Evolutionary conservation across 768 basidiomycete species (phyloP).

Genomic region (Lepiota subincarnata): DNA sequence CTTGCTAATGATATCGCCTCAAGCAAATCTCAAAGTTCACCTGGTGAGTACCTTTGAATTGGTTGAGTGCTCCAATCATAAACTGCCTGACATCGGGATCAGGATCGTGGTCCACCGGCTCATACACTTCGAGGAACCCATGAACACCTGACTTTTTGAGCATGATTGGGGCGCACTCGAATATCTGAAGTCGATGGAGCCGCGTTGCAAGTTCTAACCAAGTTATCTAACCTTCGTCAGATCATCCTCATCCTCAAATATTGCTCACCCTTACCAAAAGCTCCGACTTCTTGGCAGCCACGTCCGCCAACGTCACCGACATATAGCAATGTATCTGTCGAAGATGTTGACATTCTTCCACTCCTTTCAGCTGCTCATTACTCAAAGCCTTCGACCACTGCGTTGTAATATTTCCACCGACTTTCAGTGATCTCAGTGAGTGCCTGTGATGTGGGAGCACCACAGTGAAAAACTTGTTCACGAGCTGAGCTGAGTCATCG

Average conservation of each 20-base stretch:
- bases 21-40: no score
- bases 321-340: neutral
- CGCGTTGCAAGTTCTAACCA: neutral
- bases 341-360: neutral
- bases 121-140: no score
- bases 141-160: no score
- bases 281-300: neutral
- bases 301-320: neutral
- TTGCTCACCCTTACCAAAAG: neutral
- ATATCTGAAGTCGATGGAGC: neutral
- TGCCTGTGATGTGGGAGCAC: neutral
- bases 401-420: neutral
- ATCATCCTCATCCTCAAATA: neutral
- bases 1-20: no score
- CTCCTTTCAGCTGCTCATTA: neutral
- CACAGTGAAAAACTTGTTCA: neutral
- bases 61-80: no score
- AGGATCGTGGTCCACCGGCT: no score
- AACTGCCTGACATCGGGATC: no score
- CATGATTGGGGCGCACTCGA: neutral
- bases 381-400: neutral
- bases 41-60: no score
- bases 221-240: neutral
- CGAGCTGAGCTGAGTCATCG: neutral
- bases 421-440: neutral